Evolutionary conservation across 2,329 filamentous ascomycete genomes (phyloP).

Genomic region (Claviceps cyperi): DNA sequence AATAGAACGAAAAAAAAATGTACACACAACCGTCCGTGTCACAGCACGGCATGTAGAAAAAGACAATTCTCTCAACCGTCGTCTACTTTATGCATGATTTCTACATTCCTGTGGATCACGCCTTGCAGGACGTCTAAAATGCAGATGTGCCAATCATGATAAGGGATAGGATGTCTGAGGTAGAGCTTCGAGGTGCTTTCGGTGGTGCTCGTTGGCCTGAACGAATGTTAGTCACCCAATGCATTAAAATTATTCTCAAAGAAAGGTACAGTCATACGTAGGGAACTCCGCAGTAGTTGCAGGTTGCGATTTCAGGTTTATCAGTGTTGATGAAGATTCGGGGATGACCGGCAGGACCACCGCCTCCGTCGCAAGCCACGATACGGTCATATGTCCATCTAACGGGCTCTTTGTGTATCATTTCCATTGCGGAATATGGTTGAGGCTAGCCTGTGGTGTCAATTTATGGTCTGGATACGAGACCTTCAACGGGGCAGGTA

Average conservation of each 20-base stretch:
- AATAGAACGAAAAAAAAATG: background rate
- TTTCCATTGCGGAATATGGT: constrained; percentile 78
- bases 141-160: constrained; percentile 21
- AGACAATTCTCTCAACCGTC: background rate
- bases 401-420: constrained; percentile 93
- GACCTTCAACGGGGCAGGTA: background rate
- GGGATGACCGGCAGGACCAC: constrained; percentile 80
- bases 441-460: constrained; percentile 48
- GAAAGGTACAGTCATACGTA: constrained; percentile 51
- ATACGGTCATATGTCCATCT: constrained; percentile 73
- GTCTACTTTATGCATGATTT: background rate
- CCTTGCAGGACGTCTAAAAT: background rate
- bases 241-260: background rate
- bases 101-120: background rate
- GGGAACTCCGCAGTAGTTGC: constrained; percentile 86
- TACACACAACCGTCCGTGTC: background rate
- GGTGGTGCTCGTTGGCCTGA: constrained; percentile 82
- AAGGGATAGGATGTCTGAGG: constrained; percentile 73
- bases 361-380: constrained; percentile 84
- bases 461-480: constrained; percentile 6
- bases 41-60: background rate
- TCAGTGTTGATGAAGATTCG: constrained; percentile 95
- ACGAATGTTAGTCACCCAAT: background rate
- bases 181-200: constrained; percentile 68
- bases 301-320: constrained; percentile 83